A percentile compares a stretch with the other conserved stretches of the same genome.
Conservation (phyloP, 139 green algal genomes). For the Coccomyxa sp. region DNA sequence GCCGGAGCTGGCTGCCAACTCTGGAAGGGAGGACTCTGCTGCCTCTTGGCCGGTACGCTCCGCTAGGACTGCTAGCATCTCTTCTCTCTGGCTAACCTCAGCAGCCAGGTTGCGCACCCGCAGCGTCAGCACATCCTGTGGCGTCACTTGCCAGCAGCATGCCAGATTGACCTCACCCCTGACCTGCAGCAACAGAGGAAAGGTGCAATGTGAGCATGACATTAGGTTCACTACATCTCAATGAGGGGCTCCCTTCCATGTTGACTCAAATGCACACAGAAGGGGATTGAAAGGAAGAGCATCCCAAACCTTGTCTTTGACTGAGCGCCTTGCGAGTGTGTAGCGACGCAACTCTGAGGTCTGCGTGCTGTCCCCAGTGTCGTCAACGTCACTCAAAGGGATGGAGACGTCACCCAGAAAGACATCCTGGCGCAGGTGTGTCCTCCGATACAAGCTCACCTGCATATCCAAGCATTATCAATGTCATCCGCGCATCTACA, state of each 20-base stretch:
- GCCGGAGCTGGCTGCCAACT: not conserved
- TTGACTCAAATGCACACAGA: not conserved
- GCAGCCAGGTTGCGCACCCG: conserved; percentile 21
- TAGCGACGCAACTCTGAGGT: conserved; percentile 19
- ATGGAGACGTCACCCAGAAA: conserved; percentile 43
- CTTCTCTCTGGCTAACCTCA: conserved; percentile 37
- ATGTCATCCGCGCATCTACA: not conserved
- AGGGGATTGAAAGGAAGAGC: not conserved
- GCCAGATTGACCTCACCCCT: conserved; percentile 28
- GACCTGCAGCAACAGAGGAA: conserved; percentile 14
- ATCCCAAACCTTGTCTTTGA: conserved; percentile 25
- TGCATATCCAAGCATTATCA: not conserved
- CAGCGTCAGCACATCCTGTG: conserved; percentile 29
- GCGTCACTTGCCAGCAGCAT: conserved; percentile 34
- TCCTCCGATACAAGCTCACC: conserved; percentile 23
- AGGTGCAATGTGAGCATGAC: not conserved
- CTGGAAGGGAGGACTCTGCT: not conserved
- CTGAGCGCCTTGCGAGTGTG: conserved; percentile 25
- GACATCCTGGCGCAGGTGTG: conserved; percentile 20
- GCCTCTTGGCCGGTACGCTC: not conserved
- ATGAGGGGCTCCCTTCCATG: not conserved
- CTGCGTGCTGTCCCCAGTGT: not conserved
- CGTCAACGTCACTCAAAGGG: conserved; percentile 30
- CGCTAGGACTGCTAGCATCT: conserved; percentile 28
- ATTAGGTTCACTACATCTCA: not conserved